phyloP scores from a whole-genome alignment of 768 basidiomycete genomes.

The Tephrocybe sp. region DNA sequence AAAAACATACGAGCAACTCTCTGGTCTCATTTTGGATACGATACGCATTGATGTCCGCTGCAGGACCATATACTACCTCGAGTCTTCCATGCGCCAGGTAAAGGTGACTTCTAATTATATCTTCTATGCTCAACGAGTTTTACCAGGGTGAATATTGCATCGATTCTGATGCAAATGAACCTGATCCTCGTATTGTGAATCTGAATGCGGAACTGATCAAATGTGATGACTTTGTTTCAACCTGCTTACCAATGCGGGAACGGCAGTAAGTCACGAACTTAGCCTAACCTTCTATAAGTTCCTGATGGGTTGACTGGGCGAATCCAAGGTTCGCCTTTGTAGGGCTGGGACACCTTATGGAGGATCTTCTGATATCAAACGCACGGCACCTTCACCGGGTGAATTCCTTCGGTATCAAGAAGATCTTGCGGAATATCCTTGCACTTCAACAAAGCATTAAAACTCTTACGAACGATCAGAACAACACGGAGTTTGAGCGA shows the following conservation, averaged over 20 bases:
- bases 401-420: conserved; percentile 78
- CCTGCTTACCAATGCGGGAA: conserved; percentile 62
- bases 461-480: conserved; percentile 61
- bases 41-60: conserved; percentile 88
- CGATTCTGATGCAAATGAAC: conserved; percentile 84
- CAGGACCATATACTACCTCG: conserved; percentile 77
- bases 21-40: conserved; percentile 83
- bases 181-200: conserved; percentile 86
- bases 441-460: conserved; percentile 92
- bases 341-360: conserved; percentile 83
- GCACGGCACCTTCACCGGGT: conserved; percentile 69
- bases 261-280: conserved; percentile 53
- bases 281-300: background rate
- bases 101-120: conserved; percentile 22
- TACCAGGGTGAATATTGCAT: conserved; percentile 85
- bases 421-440: conserved; percentile 85
- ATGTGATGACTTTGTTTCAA: conserved; percentile 69
- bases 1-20: conserved; percentile 88
- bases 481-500: conserved; percentile 69
- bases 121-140: conserved; percentile 9
- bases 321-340: conserved; percentile 76
- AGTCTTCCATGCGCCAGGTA: conserved; percentile 77
- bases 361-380: conserved; percentile 75
- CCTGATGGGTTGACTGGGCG: conserved; percentile 4
- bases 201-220: conserved; percentile 78